Percentiles rank a stretch among this genome's conserved stretches.
phyloP scores from a whole-genome alignment of 2,329 filamentous ascomycete species.

The Alternaria solani region DNA sequence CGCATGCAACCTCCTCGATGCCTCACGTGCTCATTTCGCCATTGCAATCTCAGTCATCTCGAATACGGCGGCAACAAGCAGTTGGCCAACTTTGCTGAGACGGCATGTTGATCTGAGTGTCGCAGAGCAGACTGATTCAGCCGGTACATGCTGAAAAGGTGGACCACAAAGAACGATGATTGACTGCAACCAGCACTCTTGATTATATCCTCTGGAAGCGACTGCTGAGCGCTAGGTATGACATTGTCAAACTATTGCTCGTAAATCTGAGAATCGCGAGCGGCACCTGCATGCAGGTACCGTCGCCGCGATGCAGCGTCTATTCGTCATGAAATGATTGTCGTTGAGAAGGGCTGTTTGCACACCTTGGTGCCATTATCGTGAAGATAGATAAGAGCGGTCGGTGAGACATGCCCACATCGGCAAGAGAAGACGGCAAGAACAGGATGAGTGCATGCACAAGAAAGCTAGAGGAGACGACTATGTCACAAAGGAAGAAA shows the following conservation, averaged over 20 bases:
- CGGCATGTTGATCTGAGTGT: not conserved
- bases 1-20: not conserved
- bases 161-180: not conserved
- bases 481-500: not conserved
- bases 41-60: not conserved
- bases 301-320: not conserved
- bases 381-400: not conserved
- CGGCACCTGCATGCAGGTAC: not conserved
- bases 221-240: too few relatives aligned
- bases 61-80: not conserved
- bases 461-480: not conserved
- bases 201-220: not conserved
- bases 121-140: not conserved
- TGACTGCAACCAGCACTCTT: not conserved
- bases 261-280: not conserved
- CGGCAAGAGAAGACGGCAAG: not conserved
- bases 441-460: not conserved
- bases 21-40: not conserved
- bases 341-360: not conserved
- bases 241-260: not conserved
- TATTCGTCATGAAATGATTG: not conserved
- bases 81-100: not conserved
- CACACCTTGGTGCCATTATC: not conserved
- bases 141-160: not conserved
- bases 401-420: not conserved